A percentile compares a stretch with the other conserved stretches of the same genome.
Evolutionary conservation across 202 grass and related monocot species (phyloP).

Genomic region (Musa balbisiana): DNA sequence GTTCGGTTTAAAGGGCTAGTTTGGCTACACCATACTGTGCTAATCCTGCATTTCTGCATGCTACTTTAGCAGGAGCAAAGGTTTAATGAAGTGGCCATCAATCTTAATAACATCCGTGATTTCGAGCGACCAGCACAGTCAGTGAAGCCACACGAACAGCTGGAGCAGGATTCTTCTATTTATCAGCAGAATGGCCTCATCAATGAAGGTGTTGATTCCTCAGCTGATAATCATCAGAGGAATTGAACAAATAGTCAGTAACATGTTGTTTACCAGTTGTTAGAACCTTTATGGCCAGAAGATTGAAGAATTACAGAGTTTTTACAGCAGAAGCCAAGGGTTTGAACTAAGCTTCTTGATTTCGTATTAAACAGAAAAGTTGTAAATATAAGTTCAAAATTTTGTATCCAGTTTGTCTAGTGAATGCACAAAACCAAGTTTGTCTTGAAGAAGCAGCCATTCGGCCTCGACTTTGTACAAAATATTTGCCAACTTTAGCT

Average conservation of each 20-base stretch:
- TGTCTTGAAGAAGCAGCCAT: neutral
- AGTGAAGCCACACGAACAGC: neutral
- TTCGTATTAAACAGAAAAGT: neutral
- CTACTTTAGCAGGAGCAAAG: slow-evolving; percentile 19
- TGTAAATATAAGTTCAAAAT: neutral
- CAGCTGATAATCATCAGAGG: slow-evolving; percentile 1
- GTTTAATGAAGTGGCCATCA: slow-evolving; percentile 20
- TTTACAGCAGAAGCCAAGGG: neutral
- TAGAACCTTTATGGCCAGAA: neutral
- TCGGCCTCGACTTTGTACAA: neutral
- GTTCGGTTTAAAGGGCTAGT: neutral
- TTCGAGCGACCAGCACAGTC: slow-evolving; percentile 8
- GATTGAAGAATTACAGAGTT: neutral
- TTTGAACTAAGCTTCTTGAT: neutral
- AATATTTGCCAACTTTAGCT: neutral
- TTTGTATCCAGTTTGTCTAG: neutral
- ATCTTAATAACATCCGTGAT: slow-evolving; percentile 19
- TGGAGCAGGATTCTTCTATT: neutral
- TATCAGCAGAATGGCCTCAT: slow-evolving; percentile 8
- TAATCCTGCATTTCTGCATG: slow-evolving; percentile 1
- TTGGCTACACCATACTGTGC: slow-evolving; percentile 13
- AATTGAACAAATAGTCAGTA: neutral
- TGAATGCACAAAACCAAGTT: neutral
- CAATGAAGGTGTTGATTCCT: slow-evolving; percentile 8
- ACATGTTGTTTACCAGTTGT: slow-evolving; percentile 2